Base-by-base conservation (phyloP, 75 land plant genomes). In the Picea sitchensis region DNA sequence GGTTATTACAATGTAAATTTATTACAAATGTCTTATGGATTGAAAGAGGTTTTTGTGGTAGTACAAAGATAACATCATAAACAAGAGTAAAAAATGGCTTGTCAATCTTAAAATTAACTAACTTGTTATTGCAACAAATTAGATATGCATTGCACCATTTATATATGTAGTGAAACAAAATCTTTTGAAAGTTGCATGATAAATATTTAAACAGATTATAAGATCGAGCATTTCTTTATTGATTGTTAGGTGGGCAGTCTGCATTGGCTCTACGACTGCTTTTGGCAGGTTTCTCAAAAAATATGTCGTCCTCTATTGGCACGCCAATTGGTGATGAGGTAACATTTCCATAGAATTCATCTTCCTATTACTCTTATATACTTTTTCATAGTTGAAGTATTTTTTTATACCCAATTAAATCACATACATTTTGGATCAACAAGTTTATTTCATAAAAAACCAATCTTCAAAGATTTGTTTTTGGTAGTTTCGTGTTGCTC, bases 301-400 rank as follows among this genome's bases (percentile, higher is more conserved):
- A 89, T 73, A 78, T 96, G 9, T 93, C 98, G 58, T 86, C 87
- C 17, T 83, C 84, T 85, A 78, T 87, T 20, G 86, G 91, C 73
- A 87, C 85, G 0, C 85, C 89, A 44, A 89, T 92, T 82, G 98
- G 98, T 14, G 96, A 91, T 74, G 98, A 93, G 95, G 98, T 93
- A 78, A 13, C n/a, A 14, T 31, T 26, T 31, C 23, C 14, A 67
- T 65, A 2, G 57, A 20, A 20, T n/a, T 67, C 17, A 58, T 31
- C 59, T 36, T 26, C 8, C 60, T 30, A 38, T 81, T 36, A 38
- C n/a, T 76, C 23, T 54, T 68, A 56, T 18, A 47, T 32, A 60
- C 21, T 58, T 44, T 44, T 23, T 75, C 15, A 0, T 17, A n/a
- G 18, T 61, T 21, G 57, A 61, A 13, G 32, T 23, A 58, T 23